Percentiles rank a stretch among this genome's conserved stretches.
These are phyloP conservation scores for Teratosphaeria viscida DNA, from an alignment of 2,329 filamentous ascomycete genomes.

Conservation along the genomic window DNA sequence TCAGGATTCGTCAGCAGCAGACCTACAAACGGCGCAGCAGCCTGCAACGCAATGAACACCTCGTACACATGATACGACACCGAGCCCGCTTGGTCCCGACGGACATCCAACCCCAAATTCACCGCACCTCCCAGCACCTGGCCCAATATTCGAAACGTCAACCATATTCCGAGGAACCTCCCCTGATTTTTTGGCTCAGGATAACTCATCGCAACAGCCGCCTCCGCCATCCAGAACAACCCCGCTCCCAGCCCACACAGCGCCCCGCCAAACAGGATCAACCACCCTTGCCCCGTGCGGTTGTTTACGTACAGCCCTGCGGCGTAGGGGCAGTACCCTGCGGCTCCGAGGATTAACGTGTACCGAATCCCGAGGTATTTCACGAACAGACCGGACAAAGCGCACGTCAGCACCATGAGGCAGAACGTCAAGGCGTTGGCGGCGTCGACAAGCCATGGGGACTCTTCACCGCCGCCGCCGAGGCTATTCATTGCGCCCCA, in stretches of 20 bases:
- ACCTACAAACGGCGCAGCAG: conserved; percentile 52
- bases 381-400: conserved; percentile 53
- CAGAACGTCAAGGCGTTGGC: conserved; percentile 63
- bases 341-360: conserved; percentile 59
- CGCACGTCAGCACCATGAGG: conserved; percentile 62
- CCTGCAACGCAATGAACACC: conserved; percentile 61
- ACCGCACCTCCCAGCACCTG: conserved; percentile 64
- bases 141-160: conserved; percentile 50
- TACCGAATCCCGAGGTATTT: conserved; percentile 60
- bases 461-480: conserved; percentile 56
- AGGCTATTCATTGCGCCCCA: conserved; percentile 62
- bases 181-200: conserved; percentile 60
- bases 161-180: conserved; percentile 57
- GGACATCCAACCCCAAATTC: conserved; percentile 55
- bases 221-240: conserved; percentile 67
- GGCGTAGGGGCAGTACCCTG: conserved; percentile 62
- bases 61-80: conserved; percentile 61
- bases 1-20: conserved; percentile 51
- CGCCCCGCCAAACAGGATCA: conserved; percentile 56
- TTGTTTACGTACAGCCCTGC: conserved; percentile 65
- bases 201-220: conserved; percentile 61
- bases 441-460: conserved; percentile 57
- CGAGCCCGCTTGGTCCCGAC: conserved; percentile 48
- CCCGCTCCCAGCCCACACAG: conserved; percentile 61
- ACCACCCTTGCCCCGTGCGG: conserved; percentile 57